phyloP scores from a whole-genome alignment of 768 basidiomycete species.

The Lactarius sanguifluus region DNA sequence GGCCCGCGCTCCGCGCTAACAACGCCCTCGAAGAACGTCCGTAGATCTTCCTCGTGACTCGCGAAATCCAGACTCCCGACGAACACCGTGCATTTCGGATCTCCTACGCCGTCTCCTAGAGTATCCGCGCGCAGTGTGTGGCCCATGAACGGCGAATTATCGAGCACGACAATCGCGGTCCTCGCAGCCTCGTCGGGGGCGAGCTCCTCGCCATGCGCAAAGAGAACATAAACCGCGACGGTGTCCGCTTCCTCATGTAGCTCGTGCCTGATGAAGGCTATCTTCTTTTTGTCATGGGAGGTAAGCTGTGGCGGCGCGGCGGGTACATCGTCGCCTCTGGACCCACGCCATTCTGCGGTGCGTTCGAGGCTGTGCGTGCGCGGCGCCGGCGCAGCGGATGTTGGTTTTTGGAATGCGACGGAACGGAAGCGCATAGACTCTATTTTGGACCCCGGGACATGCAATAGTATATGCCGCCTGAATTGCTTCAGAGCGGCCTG shows the following conservation, averaged over 20 bases:
- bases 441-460: slow-evolving; percentile 74
- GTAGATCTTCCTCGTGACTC: slow-evolving; percentile 84
- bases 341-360: slow-evolving; percentile 55
- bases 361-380: slow-evolving; percentile 58
- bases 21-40: slow-evolving; percentile 82
- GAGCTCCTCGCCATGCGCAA: slow-evolving; percentile 69
- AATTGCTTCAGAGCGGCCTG: slow-evolving; percentile 77
- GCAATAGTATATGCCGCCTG: slow-evolving; percentile 69
- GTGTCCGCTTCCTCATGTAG: slow-evolving; percentile 76
- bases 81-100: slow-evolving; percentile 84
- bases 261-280: slow-evolving; percentile 92
- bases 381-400: slow-evolving; percentile 42
- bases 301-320: slow-evolving; percentile 49
- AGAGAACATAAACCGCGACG: slow-evolving; percentile 89
- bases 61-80: slow-evolving; percentile 94
- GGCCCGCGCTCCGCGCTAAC: slow-evolving; percentile 69
- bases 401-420: slow-evolving; percentile 84
- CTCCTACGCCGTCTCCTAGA: slow-evolving; percentile 48
- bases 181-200: slow-evolving; percentile 72
- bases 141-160: slow-evolving; percentile 74
- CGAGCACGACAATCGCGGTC: slow-evolving; percentile 54
- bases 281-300: slow-evolving; percentile 84
- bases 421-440: slow-evolving; percentile 95
- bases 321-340: slow-evolving; percentile 39
- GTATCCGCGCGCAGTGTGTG: slow-evolving; percentile 79